Evolutionary conservation across 345 rosid genomes (phyloP), one percentile per base, ranked within the genome.

Genomic region (Geranium rotundifolium): DNA sequence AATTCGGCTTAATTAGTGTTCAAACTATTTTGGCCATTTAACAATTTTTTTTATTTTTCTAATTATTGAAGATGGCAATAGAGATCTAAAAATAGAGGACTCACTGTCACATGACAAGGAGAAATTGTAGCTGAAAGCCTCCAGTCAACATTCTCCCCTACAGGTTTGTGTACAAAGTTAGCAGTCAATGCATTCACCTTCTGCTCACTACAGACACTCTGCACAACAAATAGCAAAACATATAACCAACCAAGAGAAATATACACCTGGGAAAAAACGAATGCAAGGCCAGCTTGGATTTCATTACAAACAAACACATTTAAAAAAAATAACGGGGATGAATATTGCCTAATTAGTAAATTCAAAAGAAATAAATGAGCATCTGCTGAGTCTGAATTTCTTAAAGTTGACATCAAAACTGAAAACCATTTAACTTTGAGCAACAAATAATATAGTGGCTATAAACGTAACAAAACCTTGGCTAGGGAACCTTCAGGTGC

Each of bases 401-500:
- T 34, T 34, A 5, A 46, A 3, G 52, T 4, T 46, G 12, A 14
- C 52, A 7, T 46, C 52, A 7, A 14, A 46, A 46, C 10, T 14
- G 8, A 46, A 7, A 12, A 46, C 3, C 13, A 12, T 46, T 10
- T 46, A 14, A 3, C 52, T 46, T 46, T 46, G 15, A 46, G 14
- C 52, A 46, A 14, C 15, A 5, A 46, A 46, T 12, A 46, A 14
- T 9, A 12, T 12, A 46, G 16, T 14, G 3, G 15, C 52, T 46
- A 50, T 37, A 59, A 59, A 54, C 29, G 15, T 34, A 55, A 19
- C 37, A 29, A 64, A 62, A 93, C 99, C 99, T 93, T 83, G 31
- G 96, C 96, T 75, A 93, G 85, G 39, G 99, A 85, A 72, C 99
- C 99, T 81, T 90, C 99, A 63, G 99, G 99, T 56, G 90, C 85